Evolutionary conservation across 805 yeast genomes (phyloP).

Genomic region (Yamadazyma phyllophila): DNA sequence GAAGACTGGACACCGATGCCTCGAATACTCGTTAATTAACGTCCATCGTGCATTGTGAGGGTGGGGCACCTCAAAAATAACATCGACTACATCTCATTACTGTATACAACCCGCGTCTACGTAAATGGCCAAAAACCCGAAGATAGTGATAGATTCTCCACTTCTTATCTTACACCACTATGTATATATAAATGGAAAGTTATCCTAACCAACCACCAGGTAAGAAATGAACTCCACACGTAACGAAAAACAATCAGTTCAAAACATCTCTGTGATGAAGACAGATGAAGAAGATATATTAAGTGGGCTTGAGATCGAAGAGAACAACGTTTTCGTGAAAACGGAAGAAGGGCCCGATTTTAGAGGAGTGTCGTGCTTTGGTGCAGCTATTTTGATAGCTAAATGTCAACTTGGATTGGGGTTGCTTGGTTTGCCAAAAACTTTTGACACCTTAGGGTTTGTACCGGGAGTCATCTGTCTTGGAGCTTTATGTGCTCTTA

Average conservation of each 20-base stretch:
- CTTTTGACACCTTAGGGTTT: constrained; percentile 10
- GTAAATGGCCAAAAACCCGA: not conserved
- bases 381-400: constrained; percentile 12
- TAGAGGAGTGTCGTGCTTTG: constrained; percentile 11
- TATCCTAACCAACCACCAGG: no score
- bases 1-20: no score
- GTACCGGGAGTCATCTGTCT: constrained; percentile 11
- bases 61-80: no score
- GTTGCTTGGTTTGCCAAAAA: constrained; percentile 11
- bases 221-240: not conserved
- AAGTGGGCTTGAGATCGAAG: constrained; percentile 1
- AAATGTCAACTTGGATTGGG: constrained; percentile 13
- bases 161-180: not conserved
- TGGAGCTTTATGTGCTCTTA: constrained; percentile 6
- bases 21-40: no score
- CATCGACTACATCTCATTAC: no score
- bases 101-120: not conserved
- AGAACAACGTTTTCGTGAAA: constrained; percentile 7
- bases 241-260: not conserved
- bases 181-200: not conserved
- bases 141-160: not conserved
- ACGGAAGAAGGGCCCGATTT: constrained; percentile 9
- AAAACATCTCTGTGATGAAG: not conserved
- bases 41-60: no score
- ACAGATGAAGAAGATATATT: not conserved